These are phyloP conservation scores for Aspergillus pseudoviridinutans DNA, from an alignment of 2,329 filamentous ascomycete species.

Conservation along the genomic window DNA sequence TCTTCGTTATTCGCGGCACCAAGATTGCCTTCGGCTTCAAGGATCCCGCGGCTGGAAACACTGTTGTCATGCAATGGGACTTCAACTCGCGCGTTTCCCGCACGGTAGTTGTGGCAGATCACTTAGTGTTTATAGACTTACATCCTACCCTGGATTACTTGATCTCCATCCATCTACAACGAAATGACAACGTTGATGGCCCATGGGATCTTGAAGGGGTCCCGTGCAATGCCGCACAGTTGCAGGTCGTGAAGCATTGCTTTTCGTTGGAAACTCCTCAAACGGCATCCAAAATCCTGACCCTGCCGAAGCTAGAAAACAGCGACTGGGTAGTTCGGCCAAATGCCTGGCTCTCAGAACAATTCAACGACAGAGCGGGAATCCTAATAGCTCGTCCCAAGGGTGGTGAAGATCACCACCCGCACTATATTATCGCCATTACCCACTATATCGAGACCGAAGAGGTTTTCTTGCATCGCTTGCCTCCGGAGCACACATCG, in stretches of 20 bases:
- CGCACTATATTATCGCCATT: conserved; percentile 3
- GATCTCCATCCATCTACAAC: conserved; percentile 13
- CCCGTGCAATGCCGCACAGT: conserved; percentile 1
- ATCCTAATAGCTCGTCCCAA: conserved; percentile 3
- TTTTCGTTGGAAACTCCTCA: not conserved
- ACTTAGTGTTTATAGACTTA: conserved; percentile 14
- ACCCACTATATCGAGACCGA: conserved; percentile 9
- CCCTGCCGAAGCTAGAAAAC: not conserved
- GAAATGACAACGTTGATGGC: not conserved
- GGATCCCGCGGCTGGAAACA: not conserved
- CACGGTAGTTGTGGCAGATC: conserved; percentile 5
- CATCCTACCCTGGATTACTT: conserved; percentile 13
- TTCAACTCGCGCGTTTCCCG: conserved; percentile 15
- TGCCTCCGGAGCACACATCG: conserved; percentile 3
- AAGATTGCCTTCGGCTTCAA: conserved; percentile 20
- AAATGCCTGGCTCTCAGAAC: not conserved
- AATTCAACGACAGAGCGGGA: conserved; percentile 7
- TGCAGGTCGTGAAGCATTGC: conserved; percentile 12
- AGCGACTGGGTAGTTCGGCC: not conserved
- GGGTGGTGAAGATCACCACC: not conserved
- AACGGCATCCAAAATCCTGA: not conserved
- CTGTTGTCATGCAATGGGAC: conserved; percentile 20
- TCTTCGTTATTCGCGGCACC: conserved; percentile 18
- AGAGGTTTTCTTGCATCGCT: conserved; percentile 8
- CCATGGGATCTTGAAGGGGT: not conserved